Base-by-base conservation (phyloP, 1,284 basidiomycete genomes). In the Moniliophthora roreri region DNA sequence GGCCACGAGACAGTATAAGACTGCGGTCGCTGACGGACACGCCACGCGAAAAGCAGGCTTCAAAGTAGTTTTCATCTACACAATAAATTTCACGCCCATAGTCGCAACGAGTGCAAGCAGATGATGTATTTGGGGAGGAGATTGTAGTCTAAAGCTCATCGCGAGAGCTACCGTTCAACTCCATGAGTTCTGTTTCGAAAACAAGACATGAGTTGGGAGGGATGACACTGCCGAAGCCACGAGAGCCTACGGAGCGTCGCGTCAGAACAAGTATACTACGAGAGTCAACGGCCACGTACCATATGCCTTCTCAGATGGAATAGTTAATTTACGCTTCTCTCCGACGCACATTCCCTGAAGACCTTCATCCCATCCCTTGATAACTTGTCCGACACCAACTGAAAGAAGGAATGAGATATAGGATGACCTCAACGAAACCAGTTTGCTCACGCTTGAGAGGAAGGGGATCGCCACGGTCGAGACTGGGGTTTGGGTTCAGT, bases 301-400 rank as follows among this genome's bases (percentile, higher is more conserved):
- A 64, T 95, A 96, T 11, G 84, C 93, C 71, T 86, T 73, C 48
- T 76, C 58, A 11, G 89, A 67, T 15, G 94, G 94, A 59, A 95
- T 95, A 16, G 87, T 93, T 58, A 98, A 80, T n/a, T 80, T 91
- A 42, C 95, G 87, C 78, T 94, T 95, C 77, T 98, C 95, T 54
- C 84, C 79, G 34, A 91, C 67, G 69, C 95, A 98, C 89, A 97
- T 95, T 62, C 87, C 88, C 46, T 79, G 56, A 48, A 92, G 80
- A 61, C 89, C 89, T 52, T 89, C 71, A 59, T 92, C 89, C 89
- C 89, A 92, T 16, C 89, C 92, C 60, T 77, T 77, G 68, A 94
- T 94, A 41, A 94, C 91, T 63, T 91, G 89, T 8, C 88, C 87
- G 39, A 75, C 69, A 50, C 91, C 91, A 37, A 94, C 89, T 92